These are phyloP conservation scores for Phytophthora agathidicida DNA, from an alignment of 352 stramenopile genomes.

Conservation along the genomic window DNA sequence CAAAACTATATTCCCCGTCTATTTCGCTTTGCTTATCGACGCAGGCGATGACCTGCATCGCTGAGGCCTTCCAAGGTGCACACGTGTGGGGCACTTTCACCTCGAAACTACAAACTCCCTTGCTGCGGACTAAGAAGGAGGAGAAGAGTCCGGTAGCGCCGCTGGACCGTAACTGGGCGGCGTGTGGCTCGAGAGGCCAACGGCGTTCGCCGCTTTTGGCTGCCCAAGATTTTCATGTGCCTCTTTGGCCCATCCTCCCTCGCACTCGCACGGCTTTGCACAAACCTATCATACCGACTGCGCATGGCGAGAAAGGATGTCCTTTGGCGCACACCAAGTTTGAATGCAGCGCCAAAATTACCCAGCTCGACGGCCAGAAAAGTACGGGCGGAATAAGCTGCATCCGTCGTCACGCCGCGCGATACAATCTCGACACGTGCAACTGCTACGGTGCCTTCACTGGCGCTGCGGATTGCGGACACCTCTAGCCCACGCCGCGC, in stretches of 20 bases:
- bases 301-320: slow-evolving; percentile 18
- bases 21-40: slow-evolving; percentile 12
- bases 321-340: slow-evolving; percentile 13
- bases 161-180: slow-evolving; percentile 16
- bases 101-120: slow-evolving; percentile 11
- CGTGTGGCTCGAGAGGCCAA: slow-evolving; percentile 19
- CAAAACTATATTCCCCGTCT: slow-evolving; percentile 14
- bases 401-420: slow-evolving; percentile 1
- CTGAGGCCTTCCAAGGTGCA: background rate
- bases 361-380: slow-evolving; percentile 17
- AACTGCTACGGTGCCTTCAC: too few species aligned
- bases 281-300: too few species aligned
- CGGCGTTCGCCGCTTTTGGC: slow-evolving; percentile 5
- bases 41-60: background rate
- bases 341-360: too few species aligned
- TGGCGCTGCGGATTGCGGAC: too few species aligned
- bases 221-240: slow-evolving; percentile 20
- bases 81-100: slow-evolving; percentile 16
- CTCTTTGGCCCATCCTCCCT: slow-evolving; percentile 25
- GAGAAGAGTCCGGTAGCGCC: slow-evolving; percentile 25
- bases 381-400: slow-evolving; percentile 36
- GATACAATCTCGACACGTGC: background rate
- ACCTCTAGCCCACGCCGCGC: too few species aligned
- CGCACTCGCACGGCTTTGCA: slow-evolving; percentile 2
- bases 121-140: slow-evolving; percentile 28